Conservation (phyloP, 2,329 filamentous ascomycete species). For the Aspergillus pseudotamarii region DNA sequence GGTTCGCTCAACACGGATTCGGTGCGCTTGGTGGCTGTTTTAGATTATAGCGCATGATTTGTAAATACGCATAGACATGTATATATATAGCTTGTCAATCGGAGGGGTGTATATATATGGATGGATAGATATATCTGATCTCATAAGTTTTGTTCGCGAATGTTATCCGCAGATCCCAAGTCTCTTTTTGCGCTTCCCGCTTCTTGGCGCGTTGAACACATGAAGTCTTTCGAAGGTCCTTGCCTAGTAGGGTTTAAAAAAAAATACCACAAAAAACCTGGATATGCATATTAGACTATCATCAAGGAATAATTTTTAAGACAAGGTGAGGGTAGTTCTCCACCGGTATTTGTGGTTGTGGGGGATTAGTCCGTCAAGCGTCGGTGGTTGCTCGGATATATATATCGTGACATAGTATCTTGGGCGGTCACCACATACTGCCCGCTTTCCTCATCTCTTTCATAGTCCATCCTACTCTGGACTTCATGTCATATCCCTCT, state of each 20-base stretch:
- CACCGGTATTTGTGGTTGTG: background rate
- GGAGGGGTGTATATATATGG: conserved; percentile 7
- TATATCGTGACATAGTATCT: too few species aligned
- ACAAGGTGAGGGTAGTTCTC: background rate
- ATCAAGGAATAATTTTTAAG: background rate
- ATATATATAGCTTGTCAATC: background rate
- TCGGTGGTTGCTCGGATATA: too few species aligned
- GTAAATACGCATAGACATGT: conserved; percentile 5
- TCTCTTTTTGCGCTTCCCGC: too few species aligned
- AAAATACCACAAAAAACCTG: too few species aligned
- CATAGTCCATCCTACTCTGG: too few species aligned
- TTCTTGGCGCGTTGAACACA: background rate
- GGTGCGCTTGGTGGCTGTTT: conserved; percentile 29
- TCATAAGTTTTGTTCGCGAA: background rate
- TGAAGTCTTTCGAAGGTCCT: background rate
- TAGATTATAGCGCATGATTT: conserved; percentile 31
- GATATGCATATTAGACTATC: background rate
- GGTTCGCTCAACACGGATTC: conserved; percentile 34
- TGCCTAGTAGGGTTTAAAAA: background rate
- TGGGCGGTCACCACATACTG: too few species aligned
- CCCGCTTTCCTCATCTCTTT: too few species aligned
- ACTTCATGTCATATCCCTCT: background rate
- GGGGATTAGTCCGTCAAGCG: background rate
- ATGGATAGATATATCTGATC: background rate
- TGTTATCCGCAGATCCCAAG: background rate